Conservation (phyloP, 2,329 filamentous ascomycete species). For the Monosporascus sp. region DNA sequence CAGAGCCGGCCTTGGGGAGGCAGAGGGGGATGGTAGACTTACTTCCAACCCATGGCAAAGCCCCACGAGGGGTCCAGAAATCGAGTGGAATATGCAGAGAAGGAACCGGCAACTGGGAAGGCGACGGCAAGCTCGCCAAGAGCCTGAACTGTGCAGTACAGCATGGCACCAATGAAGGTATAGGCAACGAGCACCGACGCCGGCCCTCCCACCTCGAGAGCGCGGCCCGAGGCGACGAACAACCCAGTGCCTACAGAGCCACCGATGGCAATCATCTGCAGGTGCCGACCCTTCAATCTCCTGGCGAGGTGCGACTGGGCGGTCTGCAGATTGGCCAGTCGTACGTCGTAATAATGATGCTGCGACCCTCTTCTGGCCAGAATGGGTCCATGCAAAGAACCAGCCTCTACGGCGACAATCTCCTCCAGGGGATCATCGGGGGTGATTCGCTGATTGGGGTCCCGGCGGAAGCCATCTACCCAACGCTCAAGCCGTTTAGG, state of each 20-base stretch:
- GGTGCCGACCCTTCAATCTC: slow-evolving; percentile 74
- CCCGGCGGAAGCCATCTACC: slow-evolving; percentile 60
- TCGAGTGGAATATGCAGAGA: slow-evolving; percentile 85
- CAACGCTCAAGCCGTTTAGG: slow-evolving; percentile 38
- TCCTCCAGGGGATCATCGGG: slow-evolving; percentile 36
- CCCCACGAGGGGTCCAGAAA: slow-evolving; percentile 94
- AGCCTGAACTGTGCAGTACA: slow-evolving; percentile 88
- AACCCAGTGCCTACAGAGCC: slow-evolving; percentile 85
- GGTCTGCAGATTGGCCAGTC: slow-evolving; percentile 63
- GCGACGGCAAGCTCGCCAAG: slow-evolving; percentile 87
- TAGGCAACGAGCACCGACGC: slow-evolving; percentile 77
- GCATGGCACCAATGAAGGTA: slow-evolving; percentile 73
- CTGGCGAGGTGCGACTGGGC: slow-evolving; percentile 71
- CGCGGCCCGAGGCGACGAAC: slow-evolving; percentile 76
- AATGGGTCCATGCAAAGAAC: slow-evolving; percentile 20
- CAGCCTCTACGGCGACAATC: slow-evolving; percentile 24
- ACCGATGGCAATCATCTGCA: slow-evolving; percentile 97
- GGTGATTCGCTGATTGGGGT: slow-evolving; percentile 47
- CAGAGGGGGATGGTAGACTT: slow-evolving; percentile 28
- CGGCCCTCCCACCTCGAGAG: slow-evolving; percentile 68
- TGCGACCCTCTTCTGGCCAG: slow-evolving; percentile 21
- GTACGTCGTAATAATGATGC: slow-evolving; percentile 50
- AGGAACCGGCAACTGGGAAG: slow-evolving; percentile 88
- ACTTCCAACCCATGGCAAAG: slow-evolving; percentile 94
- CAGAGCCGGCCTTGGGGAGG: background rate